These are phyloP conservation scores for Hemerocallis citrina DNA, from an alignment of 106 monocot species.

Conservation along the genomic window DNA sequence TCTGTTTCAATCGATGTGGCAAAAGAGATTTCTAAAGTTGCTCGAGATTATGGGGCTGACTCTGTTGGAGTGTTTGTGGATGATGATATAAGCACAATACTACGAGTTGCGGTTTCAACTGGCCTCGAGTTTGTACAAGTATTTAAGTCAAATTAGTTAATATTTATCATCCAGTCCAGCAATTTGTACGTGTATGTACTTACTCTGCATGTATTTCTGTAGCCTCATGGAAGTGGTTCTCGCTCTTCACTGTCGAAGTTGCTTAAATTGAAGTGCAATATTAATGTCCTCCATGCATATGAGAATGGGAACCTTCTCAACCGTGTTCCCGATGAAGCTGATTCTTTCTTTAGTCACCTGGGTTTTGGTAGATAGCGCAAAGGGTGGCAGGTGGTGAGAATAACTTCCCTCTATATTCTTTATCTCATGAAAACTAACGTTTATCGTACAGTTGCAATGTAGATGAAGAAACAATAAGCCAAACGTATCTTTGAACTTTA, in stretches of 20 bases:
- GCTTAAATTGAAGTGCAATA: constrained; percentile 25
- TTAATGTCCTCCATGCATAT: constrained; percentile 86
- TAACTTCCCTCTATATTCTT: neutral
- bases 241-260: constrained; percentile 41
- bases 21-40: constrained; percentile 79
- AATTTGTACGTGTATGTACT: neutral
- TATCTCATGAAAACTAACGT: too few species aligned
- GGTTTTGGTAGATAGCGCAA: constrained; percentile 82
- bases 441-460: too few species aligned
- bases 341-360: constrained; percentile 59
- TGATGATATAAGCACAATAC: constrained; percentile 59
- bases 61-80: constrained; percentile 95
- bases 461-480: too few species aligned
- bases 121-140: constrained; percentile 68
- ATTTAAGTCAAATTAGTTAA: neutral
- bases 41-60: constrained; percentile 53
- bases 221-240: constrained; percentile 90
- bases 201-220: constrained; percentile 9
- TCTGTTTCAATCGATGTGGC: constrained; percentile 53
- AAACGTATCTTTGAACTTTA: too few species aligned
- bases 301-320: constrained; percentile 74
- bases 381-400: constrained; percentile 80
- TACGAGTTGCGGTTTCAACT: constrained; percentile 33
- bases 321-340: constrained; percentile 24
- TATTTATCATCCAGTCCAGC: too few species aligned